A percentile compares a stretch with the other conserved stretches of the same genome.
These are phyloP conservation scores for Hyparrhenia diplandra DNA, from an alignment of 176 grass and related monocot species.

Conservation along the genomic window DNA sequence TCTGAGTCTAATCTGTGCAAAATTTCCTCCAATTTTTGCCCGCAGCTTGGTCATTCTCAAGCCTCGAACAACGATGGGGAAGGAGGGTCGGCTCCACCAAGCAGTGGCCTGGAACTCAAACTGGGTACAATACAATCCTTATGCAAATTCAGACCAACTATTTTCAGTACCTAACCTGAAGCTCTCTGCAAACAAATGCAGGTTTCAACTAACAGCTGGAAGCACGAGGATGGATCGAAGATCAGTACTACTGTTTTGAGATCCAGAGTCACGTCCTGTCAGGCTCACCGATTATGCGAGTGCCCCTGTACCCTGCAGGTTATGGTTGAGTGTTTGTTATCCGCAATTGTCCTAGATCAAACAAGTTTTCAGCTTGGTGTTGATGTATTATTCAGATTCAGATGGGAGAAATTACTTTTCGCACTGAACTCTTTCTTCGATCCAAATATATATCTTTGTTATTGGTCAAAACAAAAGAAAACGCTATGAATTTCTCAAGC, in stretches of 20 bases:
- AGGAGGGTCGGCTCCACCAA: slow-evolving; percentile 39
- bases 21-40: no score
- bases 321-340: neutral
- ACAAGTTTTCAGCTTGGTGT: neutral
- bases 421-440: no score
- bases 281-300: neutral
- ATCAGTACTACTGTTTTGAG: no score
- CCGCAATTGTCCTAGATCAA: no score
- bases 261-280: neutral
- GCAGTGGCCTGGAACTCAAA: slow-evolving; percentile 70
- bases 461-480: neutral
- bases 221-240: no score
- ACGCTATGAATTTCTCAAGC: neutral
- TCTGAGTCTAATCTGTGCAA: neutral
- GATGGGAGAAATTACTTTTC: neutral
- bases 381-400: neutral
- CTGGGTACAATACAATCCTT: slow-evolving; percentile 46
- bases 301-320: neutral
- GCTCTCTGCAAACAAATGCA: slow-evolving; percentile 11
- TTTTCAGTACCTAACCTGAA: neutral
- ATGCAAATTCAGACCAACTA: no score
- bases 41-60: slow-evolving; percentile 64
- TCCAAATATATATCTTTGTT: neutral
- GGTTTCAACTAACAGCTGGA: slow-evolving; percentile 47
- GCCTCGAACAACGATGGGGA: slow-evolving; percentile 45